phyloP scores from a whole-genome alignment of 805 yeast species.

The Zygotorulaspora florentina region DNA sequence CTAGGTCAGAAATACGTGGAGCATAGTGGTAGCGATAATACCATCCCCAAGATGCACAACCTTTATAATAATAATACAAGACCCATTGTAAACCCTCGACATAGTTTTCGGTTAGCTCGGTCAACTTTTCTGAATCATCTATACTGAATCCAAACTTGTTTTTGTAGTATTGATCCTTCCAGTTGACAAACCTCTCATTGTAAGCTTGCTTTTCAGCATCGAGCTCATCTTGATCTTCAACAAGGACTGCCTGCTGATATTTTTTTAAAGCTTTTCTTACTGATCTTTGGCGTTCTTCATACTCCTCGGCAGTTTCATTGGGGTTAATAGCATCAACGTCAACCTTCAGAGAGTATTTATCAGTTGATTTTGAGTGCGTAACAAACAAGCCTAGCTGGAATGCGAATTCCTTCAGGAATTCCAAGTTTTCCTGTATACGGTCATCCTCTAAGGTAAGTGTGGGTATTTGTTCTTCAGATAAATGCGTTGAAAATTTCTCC shows the following conservation, averaged over 20 bases:
- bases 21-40: slow-evolving; percentile 85
- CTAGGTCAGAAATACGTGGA: slow-evolving; percentile 87
- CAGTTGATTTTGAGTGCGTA: slow-evolving; percentile 56
- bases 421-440: slow-evolving; percentile 41
- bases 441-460: slow-evolving; percentile 41
- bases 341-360: slow-evolving; percentile 53
- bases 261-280: slow-evolving; percentile 54
- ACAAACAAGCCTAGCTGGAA: slow-evolving; percentile 63
- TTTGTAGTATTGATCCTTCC: slow-evolving; percentile 85
- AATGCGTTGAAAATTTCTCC: slow-evolving; percentile 31
- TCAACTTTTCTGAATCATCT: slow-evolving; percentile 54
- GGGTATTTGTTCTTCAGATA: slow-evolving; percentile 47
- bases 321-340: slow-evolving; percentile 75
- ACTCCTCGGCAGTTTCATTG: slow-evolving; percentile 63
- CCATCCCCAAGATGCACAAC: slow-evolving; percentile 97
- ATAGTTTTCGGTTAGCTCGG: slow-evolving; percentile 70
- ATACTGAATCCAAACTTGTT: slow-evolving; percentile 71
- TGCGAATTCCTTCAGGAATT: slow-evolving; percentile 60
- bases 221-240: slow-evolving; percentile 53
- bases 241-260: slow-evolving; percentile 56
- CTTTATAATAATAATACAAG: slow-evolving; percentile 80
- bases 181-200: slow-evolving; percentile 64
- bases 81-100: slow-evolving; percentile 98
- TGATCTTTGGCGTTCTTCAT: slow-evolving; percentile 46
- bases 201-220: slow-evolving; percentile 57